Evolutionary conservation across 1,139 yeast species (phyloP), one percentile per base, ranked within the genome.

Genomic region (Scheffersomyces insectosa): DNA sequence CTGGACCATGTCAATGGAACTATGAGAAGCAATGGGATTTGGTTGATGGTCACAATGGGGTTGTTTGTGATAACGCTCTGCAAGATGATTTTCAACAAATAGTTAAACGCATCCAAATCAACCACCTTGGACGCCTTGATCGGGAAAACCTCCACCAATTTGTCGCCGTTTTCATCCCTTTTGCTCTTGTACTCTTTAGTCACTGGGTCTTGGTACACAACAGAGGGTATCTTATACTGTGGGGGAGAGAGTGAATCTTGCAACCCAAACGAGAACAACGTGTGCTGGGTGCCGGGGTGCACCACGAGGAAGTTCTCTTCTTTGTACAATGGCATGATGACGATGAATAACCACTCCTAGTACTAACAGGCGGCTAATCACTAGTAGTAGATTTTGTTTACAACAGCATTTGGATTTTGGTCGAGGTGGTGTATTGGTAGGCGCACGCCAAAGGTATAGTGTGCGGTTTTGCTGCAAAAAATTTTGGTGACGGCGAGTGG

Each of bases 201-300:
- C 3, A 59, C 58, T 10, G 76, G 66, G 48, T 80, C 78, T 47
- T 70, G 72, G 62, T 82, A 90, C 7, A 91, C 95, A 28, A 74
- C 72, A 0, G 96, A 82, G 10, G 97, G 95, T 33, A 90, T 72
- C 47, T 81, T 81, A 51, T 79, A 79, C 38, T 82, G 79, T 1
- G 97, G 96, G 2, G 95, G 90, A 3, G 87, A 69, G 50, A 88
- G 75, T 1, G 88, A 76, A 50, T 91, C 97, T 42, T 82, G 84
- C 36, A 91, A 70, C 2, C 97, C 97, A 60, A 88, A 84, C 53
- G 86, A 85, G 36, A 88, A 88, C 43, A 85, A 69, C 1, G 97
- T 88, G 43, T 77, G 68, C 44, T 70, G 73, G 2, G 95, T 84
- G n/a, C 97, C 96, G 1, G 96, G 89, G 46, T 88, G 83, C 36